Base-by-base conservation (phyloP, 2,329 filamentous ascomycete species). In the Neopestalotiopsis rosae region DNA sequence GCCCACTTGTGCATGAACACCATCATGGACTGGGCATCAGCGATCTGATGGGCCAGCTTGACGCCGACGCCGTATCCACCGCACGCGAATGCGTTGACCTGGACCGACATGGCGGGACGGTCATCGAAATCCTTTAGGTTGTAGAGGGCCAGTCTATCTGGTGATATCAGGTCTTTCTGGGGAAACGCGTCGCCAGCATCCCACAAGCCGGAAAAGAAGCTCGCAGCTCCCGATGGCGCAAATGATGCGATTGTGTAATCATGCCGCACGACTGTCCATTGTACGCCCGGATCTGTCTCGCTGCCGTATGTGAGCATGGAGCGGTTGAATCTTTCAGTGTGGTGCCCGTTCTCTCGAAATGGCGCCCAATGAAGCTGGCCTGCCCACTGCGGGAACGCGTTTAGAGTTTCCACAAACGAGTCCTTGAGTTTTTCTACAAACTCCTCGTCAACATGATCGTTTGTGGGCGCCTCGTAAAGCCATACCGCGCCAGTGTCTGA, bases 1-100 rank as follows among this genome's bases (percentile, higher is more conserved):
- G 81, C 79, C 83, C 82, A 86, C 17, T 78, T 72, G 40, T 81
- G 78, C 45, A 84, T 76, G 63, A 87, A 87, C 3, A 77, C 72
- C 67, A 82, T 75, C 67, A 87, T 72, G 0, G 81, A 73, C 20
- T 80, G 76, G 1, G 84, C 84, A 69, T 87, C 85, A 0, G 82
- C 81, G 4, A 87, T 75, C 3, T 78, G 76, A 72, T 87, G 85
- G 1, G 82, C 79, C 24, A 84, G 71, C 61, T 78, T 79, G n/a
- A 84, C 74, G 10, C 79, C 78, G 10, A 87, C 70, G 1, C 79
- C 80, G 58, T 80, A 81, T 2, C 81, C 81, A 1, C 83, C 82
- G 63, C 81, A 82, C 9, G 73, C 69, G 69, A 86, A 83, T 0
- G 72, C 68, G 0, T 76, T 85, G 40, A 85, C 67, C 71, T 86